Base-by-base conservation (phyloP, 139 green algal genomes). In the Chlorokybus atmophyticus region DNA sequence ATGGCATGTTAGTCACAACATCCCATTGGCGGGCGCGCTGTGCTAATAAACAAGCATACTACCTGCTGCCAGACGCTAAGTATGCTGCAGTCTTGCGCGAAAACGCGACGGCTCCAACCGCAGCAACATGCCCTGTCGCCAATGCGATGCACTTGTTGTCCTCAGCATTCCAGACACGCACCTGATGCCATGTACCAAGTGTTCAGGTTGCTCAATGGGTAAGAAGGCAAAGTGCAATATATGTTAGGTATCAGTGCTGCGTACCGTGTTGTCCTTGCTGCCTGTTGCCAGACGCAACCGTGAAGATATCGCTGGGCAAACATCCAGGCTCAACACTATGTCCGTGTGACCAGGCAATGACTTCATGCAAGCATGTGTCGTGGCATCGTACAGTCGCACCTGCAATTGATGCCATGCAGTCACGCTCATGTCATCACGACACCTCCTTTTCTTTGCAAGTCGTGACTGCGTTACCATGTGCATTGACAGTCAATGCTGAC, bases 41-140 rank as follows among this genome's bases (percentile, higher is more conserved):
- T n/a, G n/a, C n/a, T n/a, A n/a, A n/a, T n/a, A n/a, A n/a, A n/a
- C n/a, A n/a, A n/a, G n/a, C n/a, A n/a, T n/a, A n/a, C n/a, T n/a
- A n/a, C n/a, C n/a, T n/a, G n/a, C n/a, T n/a, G n/a, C n/a, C n/a
- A n/a, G n/a, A n/a, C n/a, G n/a, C n/a, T n/a, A n/a, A n/a, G n/a
- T n/a, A n/a, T n/a, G n/a, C n/a, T n/a, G n/a, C n/a, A n/a, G n/a
- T n/a, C n/a, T n/a, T n/a, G n/a, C 64, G 57, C 0, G 78, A 69
- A 48, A 93, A 81, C 1, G 87, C 83, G 4, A 98, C 70, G 1
- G 77, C 80, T 30, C 62, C 75, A 1, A 98, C 85, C 3, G 87
- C 78, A 1, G 64, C 82, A 8, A 90, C 71, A 69, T 98, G 90
- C 6, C 85, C 87, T 10, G 73, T 64, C 4, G 68, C 85, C 5